These are phyloP conservation scores for Hemisphaericaspora lyxosophila DNA, from an alignment of 1,139 yeast species.

Conservation along the genomic window DNA sequence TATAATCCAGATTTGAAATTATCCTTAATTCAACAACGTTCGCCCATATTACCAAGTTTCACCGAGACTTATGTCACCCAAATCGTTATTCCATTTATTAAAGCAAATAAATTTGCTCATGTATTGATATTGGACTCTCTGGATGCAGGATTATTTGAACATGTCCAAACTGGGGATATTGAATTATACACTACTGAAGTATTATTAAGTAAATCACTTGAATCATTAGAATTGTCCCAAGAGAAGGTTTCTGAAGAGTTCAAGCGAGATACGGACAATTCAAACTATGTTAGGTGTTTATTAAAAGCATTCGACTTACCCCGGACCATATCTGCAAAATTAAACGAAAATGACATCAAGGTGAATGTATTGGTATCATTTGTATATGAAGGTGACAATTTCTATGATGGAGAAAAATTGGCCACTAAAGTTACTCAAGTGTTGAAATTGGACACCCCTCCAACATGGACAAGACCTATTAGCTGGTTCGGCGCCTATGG, in stretches of 20 bases:
- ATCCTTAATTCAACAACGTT: constrained; percentile 72
- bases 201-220: constrained; percentile 31
- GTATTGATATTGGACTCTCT: constrained; percentile 68
- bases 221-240: constrained; percentile 22
- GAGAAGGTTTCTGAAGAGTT: constrained; percentile 10
- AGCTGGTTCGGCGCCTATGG: constrained; percentile 92
- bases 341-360: constrained; percentile 10
- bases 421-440: constrained; percentile 40
- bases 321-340: neutral
- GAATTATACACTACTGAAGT: constrained; percentile 36
- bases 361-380: constrained; percentile 41
- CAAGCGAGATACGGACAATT: constrained; percentile 14
- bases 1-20: constrained; percentile 37
- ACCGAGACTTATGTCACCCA: constrained; percentile 51
- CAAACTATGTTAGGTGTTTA: constrained; percentile 18
- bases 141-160: constrained; percentile 57
- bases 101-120: constrained; percentile 35
- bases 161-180: constrained; percentile 23
- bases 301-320: constrained; percentile 12
- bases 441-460: constrained; percentile 22
- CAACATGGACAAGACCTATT: constrained; percentile 53
- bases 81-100: constrained; percentile 53
- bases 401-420: constrained; percentile 63
- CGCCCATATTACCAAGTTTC: constrained; percentile 77
- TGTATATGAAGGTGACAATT: constrained; percentile 90